Evolutionary conservation across 2,329 filamentous ascomycete species (phyloP), one percentile per base, ranked within the genome.

Genomic region (Talaromyces rugulosus): DNA sequence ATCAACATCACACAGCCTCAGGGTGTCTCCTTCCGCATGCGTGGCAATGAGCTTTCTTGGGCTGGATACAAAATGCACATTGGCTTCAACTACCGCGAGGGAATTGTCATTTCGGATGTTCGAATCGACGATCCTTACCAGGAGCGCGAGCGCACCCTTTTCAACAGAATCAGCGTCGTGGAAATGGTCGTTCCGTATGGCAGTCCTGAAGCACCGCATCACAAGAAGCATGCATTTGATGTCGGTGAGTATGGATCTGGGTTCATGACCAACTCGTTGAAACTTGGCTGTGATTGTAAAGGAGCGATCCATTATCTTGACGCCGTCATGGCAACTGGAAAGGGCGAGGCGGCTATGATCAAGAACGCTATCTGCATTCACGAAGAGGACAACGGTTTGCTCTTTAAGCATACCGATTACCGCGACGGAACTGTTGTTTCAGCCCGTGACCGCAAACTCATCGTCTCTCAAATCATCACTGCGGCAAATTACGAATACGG

Each of bases 361-460:
- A 94, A 96, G 81, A 96, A 96, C 71, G 93, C 93, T 44, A 89
- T 96, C 67, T 96, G 93, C 76, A 93, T 97, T 67, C 93, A 97
- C 77, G 93, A 97, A 75, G 93, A 96, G 78, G 93, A 96, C 67
- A 86, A 86, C 2, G 93, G 93, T 5, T 93, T 96, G 63, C 82
- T 96, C 0, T 96, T 96, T 85, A 97, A 97, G 79, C 91, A 96
- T 78, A 92, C 87, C n/a, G 93, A 96, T 76, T 96, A 96, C 84
- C 86, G 93, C 40, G 92, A 96, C 71, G 89, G 95, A 51, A 93
- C 90, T 0, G 86, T 88, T 60, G 91, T 95, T 9, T 90, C 96
- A 3, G 96, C 92, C 0, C 88, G 93, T 27, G 92, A 89, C 1
- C 87, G 92, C 60, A 96, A 96, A 74, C 85, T 97, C 63, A 84